Percentiles rank a stretch among this genome's conserved stretches.
phyloP scores from a whole-genome alignment of 345 rosid species.

The Gossypium stocksii region DNA sequence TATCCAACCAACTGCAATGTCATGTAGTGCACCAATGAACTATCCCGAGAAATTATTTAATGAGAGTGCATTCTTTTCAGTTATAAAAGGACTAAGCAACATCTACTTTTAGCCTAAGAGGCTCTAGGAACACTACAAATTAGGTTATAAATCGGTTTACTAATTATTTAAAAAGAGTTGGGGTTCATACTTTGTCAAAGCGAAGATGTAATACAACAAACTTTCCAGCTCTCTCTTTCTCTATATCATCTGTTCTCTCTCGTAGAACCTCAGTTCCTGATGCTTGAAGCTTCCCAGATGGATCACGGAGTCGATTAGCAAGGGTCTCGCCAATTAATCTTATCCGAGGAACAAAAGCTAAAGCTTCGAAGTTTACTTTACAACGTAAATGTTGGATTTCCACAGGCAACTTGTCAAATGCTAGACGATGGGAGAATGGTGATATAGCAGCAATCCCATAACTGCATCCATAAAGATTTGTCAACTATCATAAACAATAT shows the following conservation, averaged over 20 bases:
- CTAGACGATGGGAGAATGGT: conserved; percentile 90
- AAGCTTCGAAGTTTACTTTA: conserved; percentile 87
- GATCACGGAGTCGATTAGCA: conserved; percentile 56
- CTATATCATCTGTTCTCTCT: conserved; percentile 33
- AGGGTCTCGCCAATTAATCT: conserved; percentile 57
- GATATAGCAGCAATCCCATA: conserved; percentile 91
- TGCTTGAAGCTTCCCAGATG: conserved; percentile 31
- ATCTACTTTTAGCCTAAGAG: conserved; percentile 6
- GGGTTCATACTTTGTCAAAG: conserved; percentile 71
- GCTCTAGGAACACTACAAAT: background rate
- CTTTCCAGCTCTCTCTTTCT: conserved; percentile 49
- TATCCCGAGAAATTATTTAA: background rate
- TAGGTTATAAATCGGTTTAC: background rate
- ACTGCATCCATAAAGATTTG: conserved; percentile 36
- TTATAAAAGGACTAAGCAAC: background rate
- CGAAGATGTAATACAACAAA: conserved; percentile 91
- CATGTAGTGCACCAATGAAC: background rate
- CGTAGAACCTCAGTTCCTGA: conserved; percentile 31
- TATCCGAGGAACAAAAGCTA: conserved; percentile 60
- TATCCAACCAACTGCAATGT: conserved; percentile 4
- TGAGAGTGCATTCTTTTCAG: background rate
- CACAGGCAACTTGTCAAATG: conserved; percentile 70
- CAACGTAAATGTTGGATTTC: conserved; percentile 81
- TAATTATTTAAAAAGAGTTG: background rate
- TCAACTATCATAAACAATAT: background rate